Evolutionary conservation across 192 early-diverging fungal species (phyloP).

Genomic region (Coemansia sp.): DNA sequence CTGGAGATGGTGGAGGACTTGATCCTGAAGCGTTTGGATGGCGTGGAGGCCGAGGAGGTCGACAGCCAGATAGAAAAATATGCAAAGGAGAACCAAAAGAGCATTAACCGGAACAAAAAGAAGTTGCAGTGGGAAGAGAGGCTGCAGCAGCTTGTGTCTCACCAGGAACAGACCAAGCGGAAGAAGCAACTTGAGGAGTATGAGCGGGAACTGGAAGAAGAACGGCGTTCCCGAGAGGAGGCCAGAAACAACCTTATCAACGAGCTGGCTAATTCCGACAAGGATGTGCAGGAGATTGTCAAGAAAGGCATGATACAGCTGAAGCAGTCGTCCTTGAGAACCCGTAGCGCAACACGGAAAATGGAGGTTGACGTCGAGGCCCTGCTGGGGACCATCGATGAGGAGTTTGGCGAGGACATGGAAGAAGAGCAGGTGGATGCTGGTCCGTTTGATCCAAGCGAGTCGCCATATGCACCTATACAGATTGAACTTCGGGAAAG

Average conservation of each 20-base stretch:
- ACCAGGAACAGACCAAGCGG: slow-evolving; percentile 54
- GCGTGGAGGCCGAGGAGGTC: slow-evolving; percentile 80
- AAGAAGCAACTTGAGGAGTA: slow-evolving; percentile 68
- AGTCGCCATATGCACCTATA: slow-evolving; percentile 46
- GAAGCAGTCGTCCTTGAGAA: slow-evolving; percentile 43
- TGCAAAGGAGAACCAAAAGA: slow-evolving; percentile 73
- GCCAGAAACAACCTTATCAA: slow-evolving; percentile 69
- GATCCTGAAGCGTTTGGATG: slow-evolving; percentile 76
- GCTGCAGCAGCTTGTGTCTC: slow-evolving; percentile 48
- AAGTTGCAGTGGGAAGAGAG: slow-evolving; percentile 59
- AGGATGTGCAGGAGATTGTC: slow-evolving; percentile 50
- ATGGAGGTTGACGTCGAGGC: slow-evolving; percentile 31
- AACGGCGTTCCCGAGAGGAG: slow-evolving; percentile 61
- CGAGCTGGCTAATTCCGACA: slow-evolving; percentile 60
- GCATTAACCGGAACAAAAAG: slow-evolving; percentile 64
- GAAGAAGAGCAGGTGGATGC: slow-evolving; percentile 20
- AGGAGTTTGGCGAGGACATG: slow-evolving; percentile 21
- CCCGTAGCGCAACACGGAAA: slow-evolving; percentile 23
- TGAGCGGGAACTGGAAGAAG: slow-evolving; percentile 65
- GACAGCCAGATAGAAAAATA: slow-evolving; percentile 74
- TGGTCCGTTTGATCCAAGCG: slow-evolving; percentile 37
- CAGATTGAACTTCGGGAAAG: slow-evolving; percentile 22
- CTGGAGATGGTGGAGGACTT: slow-evolving; percentile 85
- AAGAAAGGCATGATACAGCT: slow-evolving; percentile 37
- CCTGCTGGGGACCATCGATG: slow-evolving; percentile 22